Evolutionary conservation across 2,329 filamentous ascomycete genomes (phyloP), one percentile per base, ranked within the genome.

Genomic region (Aspergillus piperis): DNA sequence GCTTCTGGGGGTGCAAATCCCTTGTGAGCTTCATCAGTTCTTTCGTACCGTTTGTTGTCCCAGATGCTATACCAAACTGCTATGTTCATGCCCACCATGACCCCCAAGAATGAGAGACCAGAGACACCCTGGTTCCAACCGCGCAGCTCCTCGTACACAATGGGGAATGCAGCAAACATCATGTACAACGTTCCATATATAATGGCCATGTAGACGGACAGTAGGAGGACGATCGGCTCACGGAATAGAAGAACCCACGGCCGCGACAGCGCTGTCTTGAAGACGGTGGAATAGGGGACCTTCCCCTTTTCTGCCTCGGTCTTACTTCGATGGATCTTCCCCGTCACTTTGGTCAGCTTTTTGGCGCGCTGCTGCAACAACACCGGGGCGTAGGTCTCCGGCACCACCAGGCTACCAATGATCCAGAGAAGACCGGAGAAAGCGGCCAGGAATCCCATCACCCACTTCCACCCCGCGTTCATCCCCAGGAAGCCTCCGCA

Each of bases 391-490:
- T 52, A 52, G 21, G 49, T 52, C 49, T 52, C 49, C 21, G 49
- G 49, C 15, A 50, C 27, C 10, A 50, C 23, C 23, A 50, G 47
- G 11, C 23, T 50, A 23, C 47, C 47, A 2, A 68, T 3, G 17
- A 71, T 64, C 63, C 83, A 86, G 42, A 88, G 78, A 11, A 81
- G 72, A 5, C 84, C 85, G 3, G 83, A 85, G 70, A 89, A 87
- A 59, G 84, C 83, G 36, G 84, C 81, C 68, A 85, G 81, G 44
- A 88, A 71, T 2, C 84, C 85, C 67, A 83, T 77, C 15, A 90
- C 83, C 88, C 87, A 89, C 64, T 86, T 78, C 88, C 88, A 89
- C 10, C 86, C 87, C 27, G 81, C 81, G 2, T 80, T 77, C 68
- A 86, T 79, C 6, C 84, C 83, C 1, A 89, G 76, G 70, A 89